Conservation (phyloP, 2,329 filamentous ascomycete species). For the Sclerotinia subarctica region DNA sequence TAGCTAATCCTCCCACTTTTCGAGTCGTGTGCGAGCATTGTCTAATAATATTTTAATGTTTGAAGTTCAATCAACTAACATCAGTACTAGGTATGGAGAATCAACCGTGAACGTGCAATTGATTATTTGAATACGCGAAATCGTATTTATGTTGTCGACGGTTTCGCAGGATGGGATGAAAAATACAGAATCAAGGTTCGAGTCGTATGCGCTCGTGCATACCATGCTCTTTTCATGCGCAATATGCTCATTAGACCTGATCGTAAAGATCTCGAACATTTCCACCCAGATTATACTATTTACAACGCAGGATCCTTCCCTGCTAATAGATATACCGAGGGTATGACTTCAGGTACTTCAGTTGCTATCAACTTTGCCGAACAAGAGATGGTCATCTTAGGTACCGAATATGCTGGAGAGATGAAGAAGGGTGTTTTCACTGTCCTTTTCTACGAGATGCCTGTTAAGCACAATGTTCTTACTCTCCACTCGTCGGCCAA, state of each 20-base stretch:
- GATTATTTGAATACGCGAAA: conserved; percentile 99
- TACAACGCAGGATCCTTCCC: conserved; percentile 99
- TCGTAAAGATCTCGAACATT: conserved; percentile 88
- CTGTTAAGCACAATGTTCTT: conserved; percentile 97
- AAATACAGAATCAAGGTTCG: conserved; percentile 97
- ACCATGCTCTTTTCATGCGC: conserved; percentile 99
- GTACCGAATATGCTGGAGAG: conserved; percentile 96
- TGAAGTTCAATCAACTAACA: not conserved
- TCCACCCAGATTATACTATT: conserved; percentile 99
- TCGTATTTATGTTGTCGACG: conserved; percentile 97
- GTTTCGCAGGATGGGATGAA: conserved; percentile 97
- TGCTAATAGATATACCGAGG: conserved; percentile 94
- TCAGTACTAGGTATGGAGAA: conserved; percentile 82
- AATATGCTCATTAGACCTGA: conserved; percentile 99
- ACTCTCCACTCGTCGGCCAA: conserved; percentile 98
- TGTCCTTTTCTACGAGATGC: conserved; percentile 99
- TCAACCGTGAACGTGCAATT: conserved; percentile 97
- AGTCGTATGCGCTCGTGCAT: conserved; percentile 96
- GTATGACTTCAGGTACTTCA: conserved; percentile 98
- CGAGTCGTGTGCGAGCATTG: not conserved
- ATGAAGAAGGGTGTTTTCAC: conserved; percentile 99
- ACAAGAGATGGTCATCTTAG: conserved; percentile 99
- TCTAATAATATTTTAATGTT: not conserved
- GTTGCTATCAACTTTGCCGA: conserved; percentile 98
- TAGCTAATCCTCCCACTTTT: not conserved